phyloP scores from a whole-genome alignment of 306 rosid species.

The Styphnolobium japonicum region DNA sequence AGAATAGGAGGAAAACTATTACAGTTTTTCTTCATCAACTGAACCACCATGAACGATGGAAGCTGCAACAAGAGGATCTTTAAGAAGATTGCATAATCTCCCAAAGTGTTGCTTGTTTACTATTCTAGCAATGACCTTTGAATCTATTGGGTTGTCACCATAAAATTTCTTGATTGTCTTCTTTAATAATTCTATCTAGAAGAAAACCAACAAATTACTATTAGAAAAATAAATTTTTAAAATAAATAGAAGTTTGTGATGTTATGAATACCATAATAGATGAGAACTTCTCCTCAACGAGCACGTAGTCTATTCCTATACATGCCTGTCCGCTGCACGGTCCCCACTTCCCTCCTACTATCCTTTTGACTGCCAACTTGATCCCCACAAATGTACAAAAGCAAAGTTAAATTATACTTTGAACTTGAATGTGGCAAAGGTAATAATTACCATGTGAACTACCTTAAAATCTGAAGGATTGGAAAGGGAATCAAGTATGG shows the following conservation, averaged over 20 bases:
- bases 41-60: slow-evolving; percentile 80
- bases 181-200: slow-evolving; percentile 67
- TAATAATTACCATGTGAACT: background rate
- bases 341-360: slow-evolving; percentile 90
- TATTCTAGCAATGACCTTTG: slow-evolving; percentile 53
- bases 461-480: slow-evolving; percentile 68
- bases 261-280: slow-evolving; percentile 49
- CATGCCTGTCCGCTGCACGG: slow-evolving; percentile 88
- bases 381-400: background rate
- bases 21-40: slow-evolving; percentile 65
- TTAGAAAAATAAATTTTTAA: background rate
- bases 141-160: slow-evolving; percentile 54
- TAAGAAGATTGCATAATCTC: slow-evolving; percentile 61
- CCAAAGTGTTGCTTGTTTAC: slow-evolving; percentile 59
- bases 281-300: slow-evolving; percentile 66
- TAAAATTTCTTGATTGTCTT: slow-evolving; percentile 50
- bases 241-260: background rate
- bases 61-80: slow-evolving; percentile 66
- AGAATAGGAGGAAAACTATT: slow-evolving; percentile 16
- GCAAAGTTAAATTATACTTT: background rate
- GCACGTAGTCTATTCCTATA: slow-evolving; percentile 72
- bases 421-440: background rate
- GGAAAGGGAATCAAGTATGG: slow-evolving; percentile 67
- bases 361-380: slow-evolving; percentile 75
- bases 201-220: background rate